A percentile compares a stretch with the other conserved stretches of the same genome.
Conservation (phyloP, 1,139 yeast species). For the Ogataea hybrid region DNA sequence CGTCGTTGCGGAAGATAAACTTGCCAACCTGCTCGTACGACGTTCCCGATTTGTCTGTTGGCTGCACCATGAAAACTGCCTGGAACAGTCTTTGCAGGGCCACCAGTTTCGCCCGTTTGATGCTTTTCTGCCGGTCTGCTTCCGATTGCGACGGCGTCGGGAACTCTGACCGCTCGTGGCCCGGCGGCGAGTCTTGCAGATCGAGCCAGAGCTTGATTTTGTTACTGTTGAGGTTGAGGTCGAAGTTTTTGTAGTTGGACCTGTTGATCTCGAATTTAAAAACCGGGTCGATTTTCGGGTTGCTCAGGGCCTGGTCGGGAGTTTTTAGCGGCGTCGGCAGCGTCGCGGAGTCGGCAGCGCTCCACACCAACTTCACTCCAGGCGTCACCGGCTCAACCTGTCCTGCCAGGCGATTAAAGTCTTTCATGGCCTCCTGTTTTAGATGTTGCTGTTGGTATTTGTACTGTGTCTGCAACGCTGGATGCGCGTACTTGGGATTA, state of each 20-base stretch:
- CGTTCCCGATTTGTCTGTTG: constrained; percentile 33
- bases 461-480: constrained; percentile 20
- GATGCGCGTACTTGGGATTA: constrained; percentile 19
- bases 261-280: constrained; percentile 28
- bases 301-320: constrained; percentile 19
- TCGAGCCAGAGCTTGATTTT: constrained; percentile 24
- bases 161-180: constrained; percentile 60
- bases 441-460: constrained; percentile 22
- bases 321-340: constrained; percentile 15
- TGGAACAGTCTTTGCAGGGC: constrained; percentile 39
- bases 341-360: constrained; percentile 3
- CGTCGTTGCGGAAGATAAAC: constrained; percentile 33
- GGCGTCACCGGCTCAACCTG: constrained; percentile 10
- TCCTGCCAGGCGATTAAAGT: constrained; percentile 25
- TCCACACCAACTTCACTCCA: constrained; percentile 14
- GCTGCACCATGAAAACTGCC: constrained; percentile 34
- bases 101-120: constrained; percentile 31
- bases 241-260: constrained; percentile 16
- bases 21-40: constrained; percentile 32
- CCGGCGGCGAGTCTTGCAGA: constrained; percentile 59
- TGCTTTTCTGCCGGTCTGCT: constrained; percentile 34
- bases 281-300: constrained; percentile 23
- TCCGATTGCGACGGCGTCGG: constrained; percentile 55
- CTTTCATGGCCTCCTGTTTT: constrained; percentile 19
- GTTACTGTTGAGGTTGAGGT: constrained; percentile 18